These are phyloP conservation scores for Lophiotrema nucula DNA, from an alignment of 495 filamentous ascomycete species.

Conservation along the genomic window DNA sequence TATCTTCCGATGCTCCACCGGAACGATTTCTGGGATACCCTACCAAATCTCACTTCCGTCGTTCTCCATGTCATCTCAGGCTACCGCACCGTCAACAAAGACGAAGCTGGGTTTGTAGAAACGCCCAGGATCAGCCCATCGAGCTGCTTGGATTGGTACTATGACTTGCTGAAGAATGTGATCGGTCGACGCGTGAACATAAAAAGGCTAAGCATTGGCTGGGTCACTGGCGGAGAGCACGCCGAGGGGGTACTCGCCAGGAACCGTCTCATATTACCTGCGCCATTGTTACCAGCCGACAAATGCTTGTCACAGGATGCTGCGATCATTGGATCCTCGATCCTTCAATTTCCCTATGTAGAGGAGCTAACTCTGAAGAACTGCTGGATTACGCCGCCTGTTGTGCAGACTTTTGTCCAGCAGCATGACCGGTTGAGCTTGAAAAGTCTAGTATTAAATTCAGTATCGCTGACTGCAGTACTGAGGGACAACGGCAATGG, in stretches of 20 bases:
- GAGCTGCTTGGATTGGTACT: constrained; percentile 45
- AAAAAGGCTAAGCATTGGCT: constrained; percentile 54
- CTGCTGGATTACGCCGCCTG: constrained; percentile 41
- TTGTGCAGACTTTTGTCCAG: constrained; percentile 32
- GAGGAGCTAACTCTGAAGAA: constrained; percentile 40
- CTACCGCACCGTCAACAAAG: constrained; percentile 50
- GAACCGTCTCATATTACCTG: constrained; percentile 52
- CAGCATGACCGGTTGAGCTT: constrained; percentile 24
- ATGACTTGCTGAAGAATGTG: constrained; percentile 44
- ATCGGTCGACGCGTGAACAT: constrained; percentile 45
- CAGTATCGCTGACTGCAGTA: constrained; percentile 41
- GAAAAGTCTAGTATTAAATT: constrained; percentile 36
- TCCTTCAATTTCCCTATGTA: constrained; percentile 36
- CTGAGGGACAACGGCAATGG: constrained; percentile 15
- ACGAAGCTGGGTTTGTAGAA: constrained; percentile 41
- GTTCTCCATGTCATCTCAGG: constrained; percentile 53
- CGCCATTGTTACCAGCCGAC: constrained; percentile 22
- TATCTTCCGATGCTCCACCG: constrained; percentile 48
- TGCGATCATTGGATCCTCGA: background rate
- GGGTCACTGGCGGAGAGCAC: constrained; percentile 57
- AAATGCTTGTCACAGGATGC: background rate
- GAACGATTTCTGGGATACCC: constrained; percentile 52
- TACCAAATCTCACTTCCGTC: constrained; percentile 47
- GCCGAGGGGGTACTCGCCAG: constrained; percentile 53
- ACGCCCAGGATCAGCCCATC: constrained; percentile 46